Conservation (phyloP, 345 rosid species). For the Microcos paniculata region DNA sequence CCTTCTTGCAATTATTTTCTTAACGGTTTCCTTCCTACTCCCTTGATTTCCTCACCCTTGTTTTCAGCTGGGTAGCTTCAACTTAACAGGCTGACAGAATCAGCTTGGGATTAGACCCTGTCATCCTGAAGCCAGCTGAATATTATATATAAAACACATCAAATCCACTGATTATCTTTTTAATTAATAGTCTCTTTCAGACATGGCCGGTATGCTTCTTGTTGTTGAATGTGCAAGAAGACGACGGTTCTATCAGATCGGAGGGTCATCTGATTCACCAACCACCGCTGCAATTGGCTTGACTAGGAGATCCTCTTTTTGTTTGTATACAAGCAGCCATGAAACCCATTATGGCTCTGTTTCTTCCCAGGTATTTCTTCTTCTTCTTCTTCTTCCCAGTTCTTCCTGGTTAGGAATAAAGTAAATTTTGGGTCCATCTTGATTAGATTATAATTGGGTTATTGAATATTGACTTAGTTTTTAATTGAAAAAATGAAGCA, state of each 20-base stretch:
- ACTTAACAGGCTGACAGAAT: neutral
- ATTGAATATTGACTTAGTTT: no score
- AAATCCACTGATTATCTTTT: neutral
- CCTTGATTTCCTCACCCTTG: neutral
- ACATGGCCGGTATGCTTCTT: constrained; percentile 84
- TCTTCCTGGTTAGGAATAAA: neutral
- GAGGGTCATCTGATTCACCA: constrained; percentile 40
- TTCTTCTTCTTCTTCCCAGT: neutral
- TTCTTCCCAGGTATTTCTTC: constrained; percentile 33
- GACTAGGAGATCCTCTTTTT: constrained; percentile 56
- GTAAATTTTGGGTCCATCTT: neutral
- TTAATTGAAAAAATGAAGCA: constrained; percentile 28
- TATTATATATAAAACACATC: neutral
- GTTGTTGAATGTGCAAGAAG: constrained; percentile 86
- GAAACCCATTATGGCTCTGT: constrained; percentile 34
- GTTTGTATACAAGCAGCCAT: constrained; percentile 53
- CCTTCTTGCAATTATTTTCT: neutral
- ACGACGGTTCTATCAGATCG: constrained; percentile 62
- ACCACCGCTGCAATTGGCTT: constrained; percentile 25
- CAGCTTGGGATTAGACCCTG: neutral
- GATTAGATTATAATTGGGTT: neutral
- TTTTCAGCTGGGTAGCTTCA: neutral
- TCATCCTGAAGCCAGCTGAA: no score
- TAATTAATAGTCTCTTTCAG: neutral
- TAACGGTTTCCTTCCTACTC: neutral